Conservation (phyloP, 805 yeast species). For the Yamadazyma laniorum region DNA sequence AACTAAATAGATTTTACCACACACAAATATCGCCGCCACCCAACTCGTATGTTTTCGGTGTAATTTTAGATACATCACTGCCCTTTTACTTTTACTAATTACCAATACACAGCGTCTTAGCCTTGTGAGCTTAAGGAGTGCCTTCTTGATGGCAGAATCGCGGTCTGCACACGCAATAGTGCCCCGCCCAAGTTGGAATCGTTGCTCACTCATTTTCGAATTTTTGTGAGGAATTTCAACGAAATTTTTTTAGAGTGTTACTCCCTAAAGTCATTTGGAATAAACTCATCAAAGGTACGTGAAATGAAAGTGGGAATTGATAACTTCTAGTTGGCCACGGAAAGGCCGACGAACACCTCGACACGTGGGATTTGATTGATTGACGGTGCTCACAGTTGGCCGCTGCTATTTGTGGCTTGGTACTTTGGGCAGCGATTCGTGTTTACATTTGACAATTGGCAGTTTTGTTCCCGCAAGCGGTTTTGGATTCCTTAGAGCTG, state of each 20-base stretch:
- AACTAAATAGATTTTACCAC: neutral
- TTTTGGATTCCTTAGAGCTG: no score
- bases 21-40: no score
- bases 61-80: no score
- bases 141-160: no score
- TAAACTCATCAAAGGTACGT: slow-evolving; percentile 6
- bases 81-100: no score
- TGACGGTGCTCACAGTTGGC: neutral
- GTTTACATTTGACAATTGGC: neutral
- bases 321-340: no score
- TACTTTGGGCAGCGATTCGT: neutral
- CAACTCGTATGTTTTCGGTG: no score
- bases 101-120: no score
- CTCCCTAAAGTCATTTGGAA: slow-evolving; percentile 10
- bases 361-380: neutral
- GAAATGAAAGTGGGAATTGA: neutral
- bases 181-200: slow-evolving; percentile 1
- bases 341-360: neutral
- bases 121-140: no score
- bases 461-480: no score
- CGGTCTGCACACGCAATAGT: slow-evolving; percentile 1
- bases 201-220: slow-evolving; percentile 12
- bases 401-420: neutral
- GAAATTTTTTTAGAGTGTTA: slow-evolving; percentile 8
- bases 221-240: slow-evolving; percentile 4